These are phyloP conservation scores for Cicer bijugum DNA, from an alignment of 306 rosid genomes.

Conservation along the genomic window DNA sequence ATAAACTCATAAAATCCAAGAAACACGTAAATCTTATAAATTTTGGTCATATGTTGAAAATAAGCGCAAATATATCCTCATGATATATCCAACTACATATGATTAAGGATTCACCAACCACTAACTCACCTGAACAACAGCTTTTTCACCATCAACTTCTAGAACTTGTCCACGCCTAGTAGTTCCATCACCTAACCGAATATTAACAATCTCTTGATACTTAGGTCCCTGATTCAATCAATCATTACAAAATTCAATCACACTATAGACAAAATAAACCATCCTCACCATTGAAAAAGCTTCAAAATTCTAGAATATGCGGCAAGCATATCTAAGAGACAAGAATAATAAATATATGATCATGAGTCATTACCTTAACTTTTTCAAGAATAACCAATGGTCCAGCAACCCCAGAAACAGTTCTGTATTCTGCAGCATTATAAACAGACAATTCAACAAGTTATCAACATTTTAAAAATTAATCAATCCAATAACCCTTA, in stretches of 20 bases:
- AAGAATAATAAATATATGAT: not conserved
- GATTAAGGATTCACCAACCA: not conserved
- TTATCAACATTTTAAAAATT: conserved; percentile 10
- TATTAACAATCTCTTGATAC: conserved; percentile 96
- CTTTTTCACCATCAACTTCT: conserved; percentile 97
- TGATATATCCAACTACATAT: conserved; percentile 23
- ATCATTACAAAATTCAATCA: conserved; percentile 35
- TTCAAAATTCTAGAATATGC: conserved; percentile 2
- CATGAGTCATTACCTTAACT: conserved; percentile 70
- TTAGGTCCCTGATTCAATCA: conserved; percentile 81
- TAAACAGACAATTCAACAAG: conserved; percentile 21
- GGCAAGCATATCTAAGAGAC: conserved; percentile 22
- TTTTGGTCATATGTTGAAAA: conserved; percentile 19
- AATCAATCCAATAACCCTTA: conserved; percentile 26
- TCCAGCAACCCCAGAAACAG: conserved; percentile 99
- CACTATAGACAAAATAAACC: conserved; percentile 1
- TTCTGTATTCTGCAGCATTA: conserved; percentile 81
- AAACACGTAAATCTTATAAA: conserved; percentile 5
- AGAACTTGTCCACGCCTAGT: conserved; percentile 92
- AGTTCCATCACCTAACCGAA: conserved; percentile 93
- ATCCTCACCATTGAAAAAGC: conserved; percentile 37
- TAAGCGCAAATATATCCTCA: not conserved
- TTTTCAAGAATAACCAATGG: conserved; percentile 96
- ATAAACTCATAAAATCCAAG: not conserved
- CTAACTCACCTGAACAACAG: conserved; percentile 92